Evolutionary conservation across 1,139 yeast genomes (phyloP).

Genomic region (Candida tunisiensis): DNA sequence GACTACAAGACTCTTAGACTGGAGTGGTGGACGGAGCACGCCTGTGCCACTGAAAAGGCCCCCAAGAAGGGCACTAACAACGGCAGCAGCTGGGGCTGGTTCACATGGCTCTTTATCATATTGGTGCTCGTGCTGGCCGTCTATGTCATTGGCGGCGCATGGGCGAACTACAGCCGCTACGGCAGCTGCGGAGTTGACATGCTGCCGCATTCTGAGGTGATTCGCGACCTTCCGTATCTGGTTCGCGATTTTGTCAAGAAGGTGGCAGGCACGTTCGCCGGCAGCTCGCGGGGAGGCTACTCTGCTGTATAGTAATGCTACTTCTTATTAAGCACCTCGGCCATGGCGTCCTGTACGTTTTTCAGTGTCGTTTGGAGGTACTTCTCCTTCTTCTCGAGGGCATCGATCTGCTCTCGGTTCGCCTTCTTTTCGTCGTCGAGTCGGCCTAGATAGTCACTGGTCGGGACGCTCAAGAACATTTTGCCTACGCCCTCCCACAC

Average conservation of each 20-base stretch:
- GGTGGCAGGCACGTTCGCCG: slow-evolving; percentile 51
- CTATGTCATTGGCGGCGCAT: slow-evolving; percentile 65
- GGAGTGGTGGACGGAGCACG: slow-evolving; percentile 22
- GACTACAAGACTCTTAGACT: slow-evolving; percentile 17
- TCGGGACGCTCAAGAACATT: slow-evolving; percentile 27
- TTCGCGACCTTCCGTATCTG: slow-evolving; percentile 63
- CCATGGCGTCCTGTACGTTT: slow-evolving; percentile 51
- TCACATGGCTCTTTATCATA: slow-evolving; percentile 26
- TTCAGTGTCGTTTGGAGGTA: slow-evolving; percentile 67
- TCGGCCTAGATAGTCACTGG: slow-evolving; percentile 29
- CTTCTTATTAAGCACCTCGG: slow-evolving; percentile 20
- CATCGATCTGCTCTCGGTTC: slow-evolving; percentile 40
- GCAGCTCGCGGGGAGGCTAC: slow-evolving; percentile 84
- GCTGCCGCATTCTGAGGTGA: slow-evolving; percentile 31
- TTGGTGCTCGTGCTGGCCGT: slow-evolving; percentile 49
- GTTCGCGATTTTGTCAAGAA: slow-evolving; percentile 61
- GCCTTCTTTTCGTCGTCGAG: slow-evolving; percentile 35
- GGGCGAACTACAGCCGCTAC: slow-evolving; percentile 34
- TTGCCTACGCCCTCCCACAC: slow-evolving; percentile 87
- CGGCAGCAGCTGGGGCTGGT: slow-evolving; percentile 16
- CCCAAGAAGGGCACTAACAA: slow-evolving; percentile 4
- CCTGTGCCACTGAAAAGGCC: slow-evolving; percentile 18
- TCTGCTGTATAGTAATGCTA: slow-evolving; percentile 49
- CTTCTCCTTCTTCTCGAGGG: slow-evolving; percentile 47
- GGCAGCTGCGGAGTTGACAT: slow-evolving; percentile 23